Evolutionary conservation across 1,284 basidiomycete genomes (phyloP).

Genomic region (Volvariella volvacea): DNA sequence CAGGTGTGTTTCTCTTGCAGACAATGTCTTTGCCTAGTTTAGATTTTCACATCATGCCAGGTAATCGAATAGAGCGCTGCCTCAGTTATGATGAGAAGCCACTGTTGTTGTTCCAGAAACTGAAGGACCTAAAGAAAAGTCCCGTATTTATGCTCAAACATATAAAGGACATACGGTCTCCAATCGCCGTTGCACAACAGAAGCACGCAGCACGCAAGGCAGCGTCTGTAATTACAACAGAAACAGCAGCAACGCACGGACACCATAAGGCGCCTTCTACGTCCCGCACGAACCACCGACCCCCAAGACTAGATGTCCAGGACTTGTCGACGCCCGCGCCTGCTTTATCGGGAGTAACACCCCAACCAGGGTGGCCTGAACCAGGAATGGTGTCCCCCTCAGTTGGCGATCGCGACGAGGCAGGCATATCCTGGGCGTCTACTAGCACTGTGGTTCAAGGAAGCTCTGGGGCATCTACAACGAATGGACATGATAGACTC

Average conservation of each 20-base stretch:
- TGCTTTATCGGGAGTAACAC: conserved; percentile 41
- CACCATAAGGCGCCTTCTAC: conserved; percentile 32
- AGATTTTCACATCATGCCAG: conserved; percentile 25
- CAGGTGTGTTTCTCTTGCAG: conserved; percentile 46
- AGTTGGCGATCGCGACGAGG: conserved; percentile 33
- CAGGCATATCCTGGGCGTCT: conserved; percentile 23
- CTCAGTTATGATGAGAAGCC: conserved; percentile 98
- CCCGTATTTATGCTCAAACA: conserved; percentile 99
- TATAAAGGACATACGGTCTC: conserved; percentile 96
- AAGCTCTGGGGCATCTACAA: conserved; percentile 17
- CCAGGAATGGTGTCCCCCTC: conserved; percentile 52
- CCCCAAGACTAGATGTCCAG: conserved; percentile 61
- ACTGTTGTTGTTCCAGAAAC: conserved; percentile 90
- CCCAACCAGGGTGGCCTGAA: conserved; percentile 72
- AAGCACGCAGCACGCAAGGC: conserved; percentile 86
- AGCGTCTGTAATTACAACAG: conserved; percentile 39
- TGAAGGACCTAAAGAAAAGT: conserved; percentile 96
- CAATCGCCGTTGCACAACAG: conserved; percentile 90
- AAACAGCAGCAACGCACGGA: conserved; percentile 31
- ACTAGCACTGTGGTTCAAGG: conserved; percentile 17
- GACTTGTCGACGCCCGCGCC: conserved; percentile 37
- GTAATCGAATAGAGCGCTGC: conserved; percentile 85
- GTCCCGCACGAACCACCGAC: conserved; percentile 37
- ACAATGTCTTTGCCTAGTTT: conserved; percentile 2
- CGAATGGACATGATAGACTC: conserved; percentile 19